A percentile compares a stretch with the other conserved stretches of the same genome.
These are phyloP conservation scores for Vanrija sp. DNA, from an alignment of 1,284 basidiomycete genomes.

Conservation along the genomic window DNA sequence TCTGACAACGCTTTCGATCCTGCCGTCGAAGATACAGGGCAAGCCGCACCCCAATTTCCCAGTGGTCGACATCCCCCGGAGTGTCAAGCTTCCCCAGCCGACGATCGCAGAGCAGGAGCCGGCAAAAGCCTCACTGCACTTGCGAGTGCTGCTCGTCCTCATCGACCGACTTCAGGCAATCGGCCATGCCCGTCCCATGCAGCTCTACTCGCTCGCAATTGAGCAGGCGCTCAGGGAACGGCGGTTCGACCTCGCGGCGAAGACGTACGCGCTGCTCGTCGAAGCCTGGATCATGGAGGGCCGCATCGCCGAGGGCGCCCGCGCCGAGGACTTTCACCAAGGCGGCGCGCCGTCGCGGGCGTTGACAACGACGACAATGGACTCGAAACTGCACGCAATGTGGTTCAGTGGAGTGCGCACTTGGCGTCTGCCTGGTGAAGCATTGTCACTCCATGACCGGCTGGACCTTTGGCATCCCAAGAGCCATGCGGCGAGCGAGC, in stretches of 20 bases:
- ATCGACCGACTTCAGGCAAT: slow-evolving; percentile 28
- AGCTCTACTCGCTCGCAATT: slow-evolving; percentile 33
- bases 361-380: slow-evolving; percentile 2
- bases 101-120: slow-evolving; percentile 19
- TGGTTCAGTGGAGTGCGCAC: slow-evolving; percentile 47
- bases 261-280: slow-evolving; percentile 44
- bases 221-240: slow-evolving; percentile 24
- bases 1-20: no score
- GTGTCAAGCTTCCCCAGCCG: slow-evolving; percentile 5
- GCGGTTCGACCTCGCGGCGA: slow-evolving; percentile 39
- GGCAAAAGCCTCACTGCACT: not conserved
- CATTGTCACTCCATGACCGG: slow-evolving; percentile 42
- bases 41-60: no score
- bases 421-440: slow-evolving; percentile 46
- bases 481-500: slow-evolving; percentile 35
- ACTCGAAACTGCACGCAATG: slow-evolving; percentile 20
- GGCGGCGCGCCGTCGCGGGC: slow-evolving; percentile 14
- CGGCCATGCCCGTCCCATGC: slow-evolving; percentile 27
- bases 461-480: slow-evolving; percentile 48
- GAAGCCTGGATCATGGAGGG: slow-evolving; percentile 50
- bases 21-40: no score
- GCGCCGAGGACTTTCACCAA: slow-evolving; percentile 35
- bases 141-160: slow-evolving; percentile 19
- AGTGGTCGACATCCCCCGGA: no score
- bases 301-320: slow-evolving; percentile 41